These are phyloP conservation scores for Colletotrichum destructivum DNA, from an alignment of 2,329 filamentous ascomycete species.

Conservation along the genomic window DNA sequence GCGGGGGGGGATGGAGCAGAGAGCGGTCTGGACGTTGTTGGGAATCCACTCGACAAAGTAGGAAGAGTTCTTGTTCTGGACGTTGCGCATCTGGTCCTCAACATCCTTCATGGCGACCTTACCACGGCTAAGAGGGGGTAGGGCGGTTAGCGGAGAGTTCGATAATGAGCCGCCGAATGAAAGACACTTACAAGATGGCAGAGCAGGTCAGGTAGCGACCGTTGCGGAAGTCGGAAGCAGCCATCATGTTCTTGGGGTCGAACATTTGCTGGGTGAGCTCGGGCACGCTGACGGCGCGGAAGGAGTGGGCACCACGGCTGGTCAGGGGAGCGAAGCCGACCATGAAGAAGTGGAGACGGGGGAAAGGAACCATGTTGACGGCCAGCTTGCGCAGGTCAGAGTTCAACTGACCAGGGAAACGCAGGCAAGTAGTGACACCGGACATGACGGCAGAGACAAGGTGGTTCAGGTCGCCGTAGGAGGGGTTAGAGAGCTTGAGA, in stretches of 20 bases:
- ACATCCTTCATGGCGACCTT: constrained; percentile 99
- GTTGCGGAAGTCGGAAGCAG: constrained; percentile 99
- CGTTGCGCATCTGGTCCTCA: constrained; percentile 99
- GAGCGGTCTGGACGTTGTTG: constrained; percentile 99
- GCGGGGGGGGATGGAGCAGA: constrained; percentile 98
- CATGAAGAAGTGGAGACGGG: constrained; percentile 99
- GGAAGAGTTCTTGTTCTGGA: constrained; percentile 99
- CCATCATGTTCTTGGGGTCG: constrained; percentile 99
- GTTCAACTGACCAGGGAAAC: constrained; percentile 99
- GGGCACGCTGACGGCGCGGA: constrained; percentile 97
- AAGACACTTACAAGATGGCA: constrained; percentile 87
- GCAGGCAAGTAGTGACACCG: constrained; percentile 97
- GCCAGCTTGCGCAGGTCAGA: constrained; percentile 99
- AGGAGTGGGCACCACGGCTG: constrained; percentile 86
- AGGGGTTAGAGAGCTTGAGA: constrained; percentile 98
- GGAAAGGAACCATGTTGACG: constrained; percentile 99
- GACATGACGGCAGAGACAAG: constrained; percentile 99
- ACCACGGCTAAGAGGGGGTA: constrained; percentile 77
- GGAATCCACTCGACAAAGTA: constrained; percentile 99
- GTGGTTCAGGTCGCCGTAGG: constrained; percentile 99
- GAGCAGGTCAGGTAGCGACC: constrained; percentile 99
- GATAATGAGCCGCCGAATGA: neutral
- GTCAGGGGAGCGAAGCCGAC: constrained; percentile 99
- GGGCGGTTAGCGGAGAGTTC: neutral
- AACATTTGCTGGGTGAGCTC: constrained; percentile 99